Conservation (phyloP, 2,329 filamentous ascomycete genomes). For the Ophiocordyceps polyrhachis-furcata region DNA sequence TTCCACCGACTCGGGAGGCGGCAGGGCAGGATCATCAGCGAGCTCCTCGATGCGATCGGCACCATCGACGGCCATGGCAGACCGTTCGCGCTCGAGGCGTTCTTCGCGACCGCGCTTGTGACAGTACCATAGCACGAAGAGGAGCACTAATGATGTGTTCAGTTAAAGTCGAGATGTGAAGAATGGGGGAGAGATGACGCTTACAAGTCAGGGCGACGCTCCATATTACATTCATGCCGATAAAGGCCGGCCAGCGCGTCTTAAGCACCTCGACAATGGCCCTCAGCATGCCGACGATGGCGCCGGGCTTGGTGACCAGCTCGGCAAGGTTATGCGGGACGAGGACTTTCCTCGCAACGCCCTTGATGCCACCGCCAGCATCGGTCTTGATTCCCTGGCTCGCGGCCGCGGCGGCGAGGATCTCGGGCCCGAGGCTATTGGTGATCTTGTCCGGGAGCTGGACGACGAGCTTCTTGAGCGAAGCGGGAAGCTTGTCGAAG, state of each 20-base stretch:
- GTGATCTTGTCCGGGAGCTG: slow-evolving; percentile 70
- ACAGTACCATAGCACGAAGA: slow-evolving; percentile 96
- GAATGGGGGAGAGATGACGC: slow-evolving; percentile 9
- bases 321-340: slow-evolving; percentile 57
- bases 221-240: slow-evolving; percentile 83
- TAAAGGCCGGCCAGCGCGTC: slow-evolving; percentile 71
- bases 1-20: slow-evolving; percentile 10
- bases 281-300: slow-evolving; percentile 64
- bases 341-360: slow-evolving; percentile 46
- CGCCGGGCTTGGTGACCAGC: slow-evolving; percentile 70
- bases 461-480: slow-evolving; percentile 72
- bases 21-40: slow-evolving; percentile 26
- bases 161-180: not conserved
- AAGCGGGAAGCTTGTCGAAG: slow-evolving; percentile 52
- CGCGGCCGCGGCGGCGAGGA: slow-evolving; percentile 62
- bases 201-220: slow-evolving; percentile 73
- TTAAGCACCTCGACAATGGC: slow-evolving; percentile 85
- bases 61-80: slow-evolving; percentile 18
- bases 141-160: slow-evolving; percentile 39
- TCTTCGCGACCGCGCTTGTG: slow-evolving; percentile 85
- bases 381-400: slow-evolving; percentile 45
- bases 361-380: slow-evolving; percentile 37
- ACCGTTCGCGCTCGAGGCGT: slow-evolving; percentile 45
- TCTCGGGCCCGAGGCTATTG: slow-evolving; percentile 55
- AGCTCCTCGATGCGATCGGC: slow-evolving; percentile 28